Base-by-base conservation (phyloP, 1,139 yeast genomes). In the Hyphopichia khmerensis region DNA sequence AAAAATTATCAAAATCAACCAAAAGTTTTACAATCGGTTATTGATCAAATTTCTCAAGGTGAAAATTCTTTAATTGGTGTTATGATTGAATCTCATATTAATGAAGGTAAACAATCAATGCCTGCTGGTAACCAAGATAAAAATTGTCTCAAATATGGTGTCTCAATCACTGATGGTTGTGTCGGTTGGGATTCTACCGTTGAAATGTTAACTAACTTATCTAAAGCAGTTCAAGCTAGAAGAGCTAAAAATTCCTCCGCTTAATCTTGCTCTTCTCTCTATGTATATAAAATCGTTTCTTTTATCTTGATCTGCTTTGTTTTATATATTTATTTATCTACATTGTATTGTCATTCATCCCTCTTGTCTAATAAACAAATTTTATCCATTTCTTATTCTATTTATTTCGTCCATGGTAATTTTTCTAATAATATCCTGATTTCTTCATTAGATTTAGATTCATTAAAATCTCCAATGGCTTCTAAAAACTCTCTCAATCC, bases 1-100 rank as follows among this genome's bases (percentile, higher is more conserved):
- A 93, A 93, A 73, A 96, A 93, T 68, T 90, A 80, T 84, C 79
- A 85, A 66, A 91, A 91, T 72, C 99, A 93, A 72, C 96, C 98
- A 43, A 82, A 79, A 66, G 98, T 91, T 17, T 82, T 87, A 55
- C 74, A 75, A 40, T 78, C 75, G 45, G 96, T 93, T 41, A 87
- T 90, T 41, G 83, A 82, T 54, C 98, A 93, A 70, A 77, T 93
- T 43, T 69, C 89, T 36, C 71, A 67, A 21, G 99, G 99, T 61
- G 96, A 88, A 65, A 77, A 77, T 44, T 66, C 77, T 45, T 80
- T 93, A 50, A 83, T 87, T 54, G 99, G 99, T 65, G 87, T 93
- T 44, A 93, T 93, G 99, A 87, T 93, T 57, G 99, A 93, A 74
- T 85, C 95, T 42, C 82, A 91, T 65, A 87, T 93, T 62, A 79